Conservation (phyloP, 2,329 filamentous ascomycete genomes). For the Epichloe glyceriae region DNA sequence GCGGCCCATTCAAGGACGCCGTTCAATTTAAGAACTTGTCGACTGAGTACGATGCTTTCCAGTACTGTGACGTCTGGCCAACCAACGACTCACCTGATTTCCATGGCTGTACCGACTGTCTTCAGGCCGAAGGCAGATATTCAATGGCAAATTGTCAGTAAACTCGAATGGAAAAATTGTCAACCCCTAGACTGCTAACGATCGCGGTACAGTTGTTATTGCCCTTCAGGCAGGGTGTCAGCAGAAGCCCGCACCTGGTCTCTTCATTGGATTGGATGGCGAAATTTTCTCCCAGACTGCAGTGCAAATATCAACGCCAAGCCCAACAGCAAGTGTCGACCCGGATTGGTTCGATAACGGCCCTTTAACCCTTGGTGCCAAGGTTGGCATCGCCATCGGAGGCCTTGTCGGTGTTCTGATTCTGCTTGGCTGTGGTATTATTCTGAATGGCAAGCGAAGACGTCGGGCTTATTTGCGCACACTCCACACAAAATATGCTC, state of each 20-base stretch:
- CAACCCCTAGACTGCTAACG: slow-evolving; percentile 7
- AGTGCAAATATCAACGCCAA: slow-evolving; percentile 38
- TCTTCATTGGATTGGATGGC: slow-evolving; percentile 36
- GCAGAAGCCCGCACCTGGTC: slow-evolving; percentile 34
- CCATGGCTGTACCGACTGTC: slow-evolving; percentile 32
- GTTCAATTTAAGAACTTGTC: slow-evolving; percentile 38
- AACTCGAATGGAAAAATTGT: background rate
- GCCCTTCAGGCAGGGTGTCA: slow-evolving; percentile 43
- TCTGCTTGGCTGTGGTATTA: slow-evolving; percentile 36
- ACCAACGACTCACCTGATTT: slow-evolving; percentile 23
- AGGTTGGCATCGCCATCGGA: slow-evolving; percentile 45
- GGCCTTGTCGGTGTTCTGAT: slow-evolving; percentile 34
- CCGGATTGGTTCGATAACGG: slow-evolving; percentile 28
- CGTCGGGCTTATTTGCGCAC: slow-evolving; percentile 37
- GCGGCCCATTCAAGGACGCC: slow-evolving; percentile 32
- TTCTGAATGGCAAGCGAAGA: slow-evolving; percentile 43
- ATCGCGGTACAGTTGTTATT: slow-evolving; percentile 26
- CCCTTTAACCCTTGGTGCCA: slow-evolving; percentile 37
- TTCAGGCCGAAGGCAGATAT: slow-evolving; percentile 23
- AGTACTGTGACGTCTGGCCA: slow-evolving; percentile 41
- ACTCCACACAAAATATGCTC: slow-evolving; percentile 28
- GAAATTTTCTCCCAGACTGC: slow-evolving; percentile 34
- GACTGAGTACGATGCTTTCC: slow-evolving; percentile 30
- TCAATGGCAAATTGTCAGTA: slow-evolving; percentile 42
- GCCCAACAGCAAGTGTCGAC: slow-evolving; percentile 25